Evolutionary conservation across 768 basidiomycete genomes (phyloP), one percentile per base, ranked within the genome.

Genomic region (Artomyces pyxidatus): DNA sequence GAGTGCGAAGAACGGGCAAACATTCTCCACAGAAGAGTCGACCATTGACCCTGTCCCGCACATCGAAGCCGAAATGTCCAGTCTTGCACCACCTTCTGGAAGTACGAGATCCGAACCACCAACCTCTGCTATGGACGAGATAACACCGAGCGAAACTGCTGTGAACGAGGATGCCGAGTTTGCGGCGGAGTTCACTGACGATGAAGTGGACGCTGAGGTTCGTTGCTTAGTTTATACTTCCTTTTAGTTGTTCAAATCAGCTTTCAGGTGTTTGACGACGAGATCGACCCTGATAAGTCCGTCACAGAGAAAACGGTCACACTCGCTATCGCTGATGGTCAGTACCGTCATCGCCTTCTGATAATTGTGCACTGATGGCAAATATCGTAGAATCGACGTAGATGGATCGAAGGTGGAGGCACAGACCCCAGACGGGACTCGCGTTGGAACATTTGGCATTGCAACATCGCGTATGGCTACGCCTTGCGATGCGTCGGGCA

Each of bases 321-420:
- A 26, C 69, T 97, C 23, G 83, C 86, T 10, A 79, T 95, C 9
- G 78, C 77, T 17, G 85, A 89, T 68, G 89, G 88, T 85, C 9
- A 55, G 32, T 3, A 19, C n/a, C 7, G 4, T n/a, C n/a, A n/a
- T n/a, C n/a, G n/a, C n/a, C n/a, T n/a, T n/a, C n/a, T n/a, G n/a
- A n/a, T n/a, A n/a, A n/a, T n/a, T n/a, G n/a, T n/a, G n/a, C n/a
- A n/a, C n/a, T n/a, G n/a, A n/a, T n/a, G n/a, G n/a, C n/a, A n/a
- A n/a, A n/a, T n/a, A n/a, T n/a, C n/a, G n/a, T n/a, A n/a, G n/a
- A n/a, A n/a, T n/a, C n/a, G n/a, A n/a, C n/a, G n/a, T 50, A 87
- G 93, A 95, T 65, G 94, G 92, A 7, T 83, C 86, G n/a, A 89
- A 86, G 63, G 77, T 98, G 8, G 91, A 93, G 61, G 96, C 94